These are phyloP conservation scores for Plicaturopsis crispa DNA, from an alignment of 768 basidiomycete genomes.

Conservation along the genomic window DNA sequence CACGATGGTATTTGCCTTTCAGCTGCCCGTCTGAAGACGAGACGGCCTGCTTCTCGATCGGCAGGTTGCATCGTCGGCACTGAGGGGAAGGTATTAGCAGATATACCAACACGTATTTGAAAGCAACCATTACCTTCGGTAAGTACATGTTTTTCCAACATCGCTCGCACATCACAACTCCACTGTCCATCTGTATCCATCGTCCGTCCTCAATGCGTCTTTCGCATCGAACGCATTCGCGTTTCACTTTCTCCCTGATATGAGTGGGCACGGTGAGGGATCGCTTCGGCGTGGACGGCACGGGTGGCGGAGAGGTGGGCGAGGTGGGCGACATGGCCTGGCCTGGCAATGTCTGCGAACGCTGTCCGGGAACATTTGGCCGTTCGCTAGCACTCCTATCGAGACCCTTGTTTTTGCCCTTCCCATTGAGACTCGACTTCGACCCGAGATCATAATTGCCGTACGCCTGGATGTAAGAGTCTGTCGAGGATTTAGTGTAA, in stretches of 20 bases:
- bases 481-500: too few species aligned
- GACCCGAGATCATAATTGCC: too few species aligned
- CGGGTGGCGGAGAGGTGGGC: too few species aligned
- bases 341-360: background rate
- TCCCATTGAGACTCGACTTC: too few species aligned
- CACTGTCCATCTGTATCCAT: constrained; percentile 77
- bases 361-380: constrained; percentile 2
- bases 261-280: constrained; percentile 12
- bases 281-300: constrained; percentile 7
- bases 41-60: constrained; percentile 89
- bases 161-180: constrained; percentile 72
- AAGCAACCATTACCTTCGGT: constrained; percentile 57
- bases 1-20: constrained; percentile 90
- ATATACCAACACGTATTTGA: constrained; percentile 3
- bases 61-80: constrained; percentile 82
- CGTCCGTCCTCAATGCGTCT: constrained; percentile 68
- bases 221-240: constrained; percentile 58
- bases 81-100: constrained; percentile 20
- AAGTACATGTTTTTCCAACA: constrained; percentile 98
- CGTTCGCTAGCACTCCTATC: too few species aligned
- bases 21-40: constrained; percentile 89
- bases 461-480: too few species aligned
- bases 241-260: constrained; percentile 16
- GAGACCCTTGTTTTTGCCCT: too few species aligned
- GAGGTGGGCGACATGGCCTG: constrained; percentile 4